Evolutionary conservation across 495 filamentous ascomycete species (phyloP).

Genomic region (Aspergillus coremiiformis): DNA sequence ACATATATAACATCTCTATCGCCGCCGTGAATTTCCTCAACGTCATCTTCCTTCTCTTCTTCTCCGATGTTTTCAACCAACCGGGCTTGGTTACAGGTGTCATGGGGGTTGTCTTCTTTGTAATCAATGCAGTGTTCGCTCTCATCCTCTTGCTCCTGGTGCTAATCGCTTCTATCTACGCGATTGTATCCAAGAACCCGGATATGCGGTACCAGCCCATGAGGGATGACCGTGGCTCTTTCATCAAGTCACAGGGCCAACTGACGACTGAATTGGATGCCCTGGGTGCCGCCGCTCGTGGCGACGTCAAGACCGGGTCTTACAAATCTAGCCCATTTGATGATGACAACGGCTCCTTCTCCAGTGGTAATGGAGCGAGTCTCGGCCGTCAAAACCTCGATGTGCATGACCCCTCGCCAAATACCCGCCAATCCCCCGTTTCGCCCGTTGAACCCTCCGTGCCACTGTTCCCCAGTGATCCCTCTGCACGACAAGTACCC

Average conservation of each 20-base stretch:
- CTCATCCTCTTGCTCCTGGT: constrained; percentile 82
- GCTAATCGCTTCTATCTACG: constrained; percentile 72
- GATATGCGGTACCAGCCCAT: constrained; percentile 95
- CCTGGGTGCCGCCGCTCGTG: constrained; percentile 83
- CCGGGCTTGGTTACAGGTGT: constrained; percentile 86
- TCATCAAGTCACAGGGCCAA: constrained; percentile 95
- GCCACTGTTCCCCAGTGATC: constrained; percentile 51
- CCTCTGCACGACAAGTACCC: constrained; percentile 26
- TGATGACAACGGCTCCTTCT: constrained; percentile 68
- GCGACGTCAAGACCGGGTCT: constrained; percentile 63
- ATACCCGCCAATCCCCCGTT: constrained; percentile 20
- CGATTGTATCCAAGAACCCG: constrained; percentile 88
- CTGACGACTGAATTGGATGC: constrained; percentile 88
- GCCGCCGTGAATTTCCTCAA: constrained; percentile 86
- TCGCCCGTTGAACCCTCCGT: constrained; percentile 59
- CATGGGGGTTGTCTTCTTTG: constrained; percentile 90
- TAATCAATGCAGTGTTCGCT: constrained; percentile 82
- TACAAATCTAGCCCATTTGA: constrained; percentile 66
- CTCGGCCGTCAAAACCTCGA: constrained; percentile 27
- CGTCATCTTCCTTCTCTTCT: constrained; percentile 75
- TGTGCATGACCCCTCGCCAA: constrained; percentile 7
- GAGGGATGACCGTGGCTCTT: constrained; percentile 91
- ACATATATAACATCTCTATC: constrained; percentile 94
- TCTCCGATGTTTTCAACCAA: constrained; percentile 77
- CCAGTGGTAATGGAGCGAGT: constrained; percentile 37